Percentiles rank a stretch among this genome's conserved stretches.
Evolutionary conservation across 441 rosid genomes (phyloP).

Genomic region (Aleurites moluccanus): DNA sequence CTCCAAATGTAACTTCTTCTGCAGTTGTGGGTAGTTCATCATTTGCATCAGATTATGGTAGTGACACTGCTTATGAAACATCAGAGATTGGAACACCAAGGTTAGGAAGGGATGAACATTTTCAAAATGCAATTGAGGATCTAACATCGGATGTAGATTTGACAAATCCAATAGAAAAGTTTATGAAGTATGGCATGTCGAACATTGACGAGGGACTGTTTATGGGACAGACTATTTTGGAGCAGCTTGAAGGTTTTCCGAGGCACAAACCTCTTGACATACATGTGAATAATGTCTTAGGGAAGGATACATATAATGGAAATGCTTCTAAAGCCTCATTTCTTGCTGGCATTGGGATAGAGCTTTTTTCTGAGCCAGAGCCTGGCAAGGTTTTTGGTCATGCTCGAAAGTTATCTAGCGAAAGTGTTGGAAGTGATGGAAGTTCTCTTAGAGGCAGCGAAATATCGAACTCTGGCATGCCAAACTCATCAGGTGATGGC

Average conservation of each 20-base stretch:
- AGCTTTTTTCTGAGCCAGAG: constrained; percentile 54
- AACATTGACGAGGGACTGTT: constrained; percentile 85
- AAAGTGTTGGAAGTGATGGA: constrained; percentile 67
- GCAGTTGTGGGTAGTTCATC: constrained; percentile 62
- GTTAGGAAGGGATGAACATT: constrained; percentile 54
- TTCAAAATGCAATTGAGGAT: constrained; percentile 63
- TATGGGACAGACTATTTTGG: constrained; percentile 83
- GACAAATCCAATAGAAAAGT: constrained; percentile 59
- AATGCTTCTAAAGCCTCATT: constrained; percentile 44
- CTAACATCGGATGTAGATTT: constrained; percentile 61
- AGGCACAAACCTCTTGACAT: constrained; percentile 51
- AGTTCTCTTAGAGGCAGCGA: constrained; percentile 64
- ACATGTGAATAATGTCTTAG: constrained; percentile 42
- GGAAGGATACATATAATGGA: constrained; percentile 48
- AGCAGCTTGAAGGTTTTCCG: constrained; percentile 80
- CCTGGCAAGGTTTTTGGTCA: constrained; percentile 53
- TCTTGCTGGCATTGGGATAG: constrained; percentile 52
- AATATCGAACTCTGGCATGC: constrained; percentile 53
- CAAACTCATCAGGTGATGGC: constrained; percentile 60
- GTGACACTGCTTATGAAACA: constrained; percentile 89
- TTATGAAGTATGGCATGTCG: constrained; percentile 71
- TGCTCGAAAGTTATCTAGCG: constrained; percentile 63
- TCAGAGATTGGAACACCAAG: constrained; percentile 91
- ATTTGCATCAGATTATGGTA: constrained; percentile 83
- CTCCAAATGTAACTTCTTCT: constrained; percentile 51